Base-by-base conservation (phyloP, 257 asterid species). In the Lithospermum erythrorhizon region DNA sequence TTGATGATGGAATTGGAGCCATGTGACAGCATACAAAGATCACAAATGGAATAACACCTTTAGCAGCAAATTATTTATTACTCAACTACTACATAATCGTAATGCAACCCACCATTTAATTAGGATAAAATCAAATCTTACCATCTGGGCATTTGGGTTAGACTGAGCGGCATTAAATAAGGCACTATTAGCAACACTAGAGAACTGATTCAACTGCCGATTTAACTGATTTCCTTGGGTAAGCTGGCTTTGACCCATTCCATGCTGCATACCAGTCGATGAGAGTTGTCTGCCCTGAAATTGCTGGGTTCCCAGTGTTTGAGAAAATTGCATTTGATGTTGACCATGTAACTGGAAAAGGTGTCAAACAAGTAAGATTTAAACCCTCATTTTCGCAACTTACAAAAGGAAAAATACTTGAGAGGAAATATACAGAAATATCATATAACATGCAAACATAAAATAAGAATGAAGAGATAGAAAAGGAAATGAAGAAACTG, bases 291-390 rank as follows among this genome's bases (percentile, higher is more conserved):
- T 78, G 61, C 86, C 74, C 76, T 83, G 96, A 65, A 83, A 78
- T 71, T 89, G 98, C 80, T 84, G 95, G 57, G 84, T 76, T 55
- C 82, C 82, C 76, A 82, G 65, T 64, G 95, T 72, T 78, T 86
- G 98, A 65, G 95, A 81, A 77, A 86, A 91, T 75, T 91, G 98
- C 83, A 84, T 75, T 60, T 84, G 97, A 72, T 85, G 95, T 72
- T 91, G 98, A 59, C 91, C 75, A 20, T 84, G 96, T 82, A 91
- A 71, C 96, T 91, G 78, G 62, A 24, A 64, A 63, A 68, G 21
- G 23, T 22, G 37, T 52, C 49, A 41, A 41, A 41, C 18, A 41
- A 41, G 49, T 41, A 35, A 35, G 47, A 9, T 41, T 7, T 8
- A 35, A 9, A 35, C 0, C 45, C 45, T 35, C 45, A 35, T 35